phyloP scores from a whole-genome alignment of 2,329 filamentous ascomycete species.

The Thelonectria blattea region DNA sequence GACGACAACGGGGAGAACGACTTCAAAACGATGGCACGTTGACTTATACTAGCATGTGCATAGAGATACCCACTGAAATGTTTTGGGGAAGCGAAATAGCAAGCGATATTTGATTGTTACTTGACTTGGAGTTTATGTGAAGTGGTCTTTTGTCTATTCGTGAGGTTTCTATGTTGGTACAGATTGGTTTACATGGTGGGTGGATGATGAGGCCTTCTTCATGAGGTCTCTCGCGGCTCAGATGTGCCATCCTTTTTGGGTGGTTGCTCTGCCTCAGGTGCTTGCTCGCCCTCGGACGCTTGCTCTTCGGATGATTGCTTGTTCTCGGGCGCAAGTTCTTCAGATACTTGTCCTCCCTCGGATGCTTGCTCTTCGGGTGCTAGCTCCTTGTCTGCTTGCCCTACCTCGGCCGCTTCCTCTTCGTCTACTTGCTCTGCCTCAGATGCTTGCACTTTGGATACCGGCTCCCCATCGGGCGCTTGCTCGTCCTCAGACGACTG shows the following conservation, averaged over 20 bases:
- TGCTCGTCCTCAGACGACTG: conserved; percentile 17
- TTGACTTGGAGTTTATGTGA: conserved; percentile 13
- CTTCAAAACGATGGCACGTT: conserved; percentile 28
- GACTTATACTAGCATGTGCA: conserved; percentile 35
- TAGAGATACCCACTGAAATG: conserved; percentile 43
- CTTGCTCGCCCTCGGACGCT: neutral
- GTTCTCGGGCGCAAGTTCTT: too few species aligned
- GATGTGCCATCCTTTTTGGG: neutral
- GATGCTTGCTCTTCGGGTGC: too few species aligned
- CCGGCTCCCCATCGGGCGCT: conserved; percentile 12
- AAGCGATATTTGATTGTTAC: conserved; percentile 39
- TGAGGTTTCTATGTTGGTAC: neutral
- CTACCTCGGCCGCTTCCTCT: neutral
- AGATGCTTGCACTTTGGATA: conserved; percentile 5
- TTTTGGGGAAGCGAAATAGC: conserved; percentile 39
- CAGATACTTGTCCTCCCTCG: neutral
- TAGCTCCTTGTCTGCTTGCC: too few species aligned
- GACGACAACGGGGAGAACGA: conserved; percentile 33
- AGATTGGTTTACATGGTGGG: neutral
- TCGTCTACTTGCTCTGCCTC: neutral
- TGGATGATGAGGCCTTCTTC: too few species aligned
- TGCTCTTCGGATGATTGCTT: too few species aligned
- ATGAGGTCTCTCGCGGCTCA: neutral
- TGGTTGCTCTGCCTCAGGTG: neutral
- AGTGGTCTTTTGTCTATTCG: neutral